Evolutionary conservation across 441 rosid genomes (phyloP), one percentile per base, ranked within the genome.

Genomic region (Macaranga tanarius): DNA sequence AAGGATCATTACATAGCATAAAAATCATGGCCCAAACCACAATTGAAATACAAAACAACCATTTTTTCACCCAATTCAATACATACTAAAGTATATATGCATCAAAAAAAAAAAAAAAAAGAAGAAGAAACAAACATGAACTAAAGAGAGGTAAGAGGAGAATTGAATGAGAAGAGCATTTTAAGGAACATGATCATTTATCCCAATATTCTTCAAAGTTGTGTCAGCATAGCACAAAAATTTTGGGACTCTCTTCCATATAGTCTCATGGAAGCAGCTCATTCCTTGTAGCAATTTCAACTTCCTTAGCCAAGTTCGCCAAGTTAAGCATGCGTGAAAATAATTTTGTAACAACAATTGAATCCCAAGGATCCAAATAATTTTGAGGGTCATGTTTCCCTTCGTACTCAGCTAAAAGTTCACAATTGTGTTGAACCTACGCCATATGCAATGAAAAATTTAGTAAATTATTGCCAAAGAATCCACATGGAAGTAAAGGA

Each of bases 61-160:
- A 31, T 28, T 28, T 3, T 28, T 28, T 26, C 17, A 50, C 55
- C 55, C 55, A 50, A 50, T 50, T 50, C 55, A 50, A 15, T 4
- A 50, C 6, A 31, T 31, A 2, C 38, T 31, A 31, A 31, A 31
- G 5, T n/a, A 31, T 31, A 31, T 31, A 31, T 31, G 5, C 38
- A 31, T 31, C 38, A 31, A 31, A 0, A 31, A 31, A 31, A 31
- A 31, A 44, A n/a, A 75, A 54, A 6, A 28, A 47, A n/a, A n/a
- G n/a, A n/a, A n/a, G n/a, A n/a, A n/a, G n/a, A n/a, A n/a, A n/a
- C n/a, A n/a, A n/a, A n/a, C 94, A 81, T 92, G 97, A 77, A 90
- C 96, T 16, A 96, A 96, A 20, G 96, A 95, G 96, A 92, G 90
- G 95, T 95, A 90, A 17, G 97, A 92, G 70, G 97, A 92, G 82